phyloP scores from a whole-genome alignment of 164 flowering plant species.

The Amborella trichopoda region DNA sequence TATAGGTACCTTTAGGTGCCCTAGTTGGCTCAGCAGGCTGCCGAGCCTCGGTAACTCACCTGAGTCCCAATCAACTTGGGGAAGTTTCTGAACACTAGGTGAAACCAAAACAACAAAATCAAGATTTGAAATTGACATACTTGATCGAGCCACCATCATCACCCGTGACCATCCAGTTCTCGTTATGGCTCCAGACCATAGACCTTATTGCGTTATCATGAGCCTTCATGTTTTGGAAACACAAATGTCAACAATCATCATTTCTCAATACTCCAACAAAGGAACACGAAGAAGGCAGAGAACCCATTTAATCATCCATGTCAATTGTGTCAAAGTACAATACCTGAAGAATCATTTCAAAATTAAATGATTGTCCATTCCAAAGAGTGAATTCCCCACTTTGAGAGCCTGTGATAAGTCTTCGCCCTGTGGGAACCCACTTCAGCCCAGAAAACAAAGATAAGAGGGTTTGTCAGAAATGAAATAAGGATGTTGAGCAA shows the following conservation, averaged over 20 bases:
- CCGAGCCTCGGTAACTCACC: too few species aligned
- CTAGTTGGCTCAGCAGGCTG: too few species aligned
- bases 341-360: constrained; percentile 99
- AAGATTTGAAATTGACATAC: constrained; percentile 20
- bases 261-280: background rate
- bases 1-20: too few species aligned
- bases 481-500: too few species aligned
- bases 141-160: constrained; percentile 98
- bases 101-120: too few species aligned
- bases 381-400: constrained; percentile 99
- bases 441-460: too few species aligned
- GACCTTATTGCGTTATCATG: constrained; percentile 98
- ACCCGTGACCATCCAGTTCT: constrained; percentile 99
- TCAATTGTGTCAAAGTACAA: background rate
- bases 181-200: constrained; percentile 99
- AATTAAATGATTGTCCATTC: constrained; percentile 99
- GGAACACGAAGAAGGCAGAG: too few species aligned
- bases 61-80: too few species aligned
- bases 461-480: too few species aligned
- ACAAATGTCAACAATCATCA: constrained; percentile 1
- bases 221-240: constrained; percentile 45
- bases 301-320: background rate
- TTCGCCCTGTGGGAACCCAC: constrained; percentile 98
- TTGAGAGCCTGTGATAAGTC: constrained; percentile 96
- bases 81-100: too few species aligned